phyloP scores from a whole-genome alignment of 768 basidiomycete species.

The Calocera cornea region DNA sequence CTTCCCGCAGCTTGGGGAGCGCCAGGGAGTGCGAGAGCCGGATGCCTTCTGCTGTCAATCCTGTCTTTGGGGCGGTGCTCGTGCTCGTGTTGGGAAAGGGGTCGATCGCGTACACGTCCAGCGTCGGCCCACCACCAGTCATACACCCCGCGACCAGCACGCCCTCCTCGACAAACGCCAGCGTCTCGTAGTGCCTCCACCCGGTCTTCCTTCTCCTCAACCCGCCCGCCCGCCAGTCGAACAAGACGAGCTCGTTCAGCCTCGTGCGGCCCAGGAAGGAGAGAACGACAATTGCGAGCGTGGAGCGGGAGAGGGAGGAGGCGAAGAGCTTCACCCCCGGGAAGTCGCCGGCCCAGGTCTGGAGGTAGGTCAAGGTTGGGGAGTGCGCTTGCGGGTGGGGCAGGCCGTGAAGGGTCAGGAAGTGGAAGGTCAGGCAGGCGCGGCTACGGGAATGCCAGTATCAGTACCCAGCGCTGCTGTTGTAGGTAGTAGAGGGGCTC shows the following conservation, averaged over 20 bases:
- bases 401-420: neutral
- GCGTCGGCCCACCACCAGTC: neutral
- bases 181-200: neutral
- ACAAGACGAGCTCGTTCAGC: neutral
- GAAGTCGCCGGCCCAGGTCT: neutral
- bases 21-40: neutral
- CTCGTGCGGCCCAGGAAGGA: neutral
- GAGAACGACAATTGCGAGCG: neutral
- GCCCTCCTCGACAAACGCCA: neutral
- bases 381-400: neutral
- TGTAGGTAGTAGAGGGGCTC: neutral
- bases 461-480: neutral
- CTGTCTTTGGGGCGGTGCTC: too few relatives aligned
- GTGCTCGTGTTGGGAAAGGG: too few relatives aligned
- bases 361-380: neutral
- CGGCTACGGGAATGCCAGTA: neutral
- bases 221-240: neutral
- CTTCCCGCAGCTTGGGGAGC: neutral
- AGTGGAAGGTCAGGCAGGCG: neutral
- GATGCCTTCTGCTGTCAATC: too few relatives aligned
- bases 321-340: slow-evolving; percentile 1
- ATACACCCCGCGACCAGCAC: neutral
- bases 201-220: neutral
- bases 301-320: neutral
- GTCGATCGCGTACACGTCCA: neutral